Percentiles rank a stretch among this genome's conserved stretches.
Conservation (phyloP, 2,329 filamentous ascomycete species). For the Endothia cerciana region DNA sequence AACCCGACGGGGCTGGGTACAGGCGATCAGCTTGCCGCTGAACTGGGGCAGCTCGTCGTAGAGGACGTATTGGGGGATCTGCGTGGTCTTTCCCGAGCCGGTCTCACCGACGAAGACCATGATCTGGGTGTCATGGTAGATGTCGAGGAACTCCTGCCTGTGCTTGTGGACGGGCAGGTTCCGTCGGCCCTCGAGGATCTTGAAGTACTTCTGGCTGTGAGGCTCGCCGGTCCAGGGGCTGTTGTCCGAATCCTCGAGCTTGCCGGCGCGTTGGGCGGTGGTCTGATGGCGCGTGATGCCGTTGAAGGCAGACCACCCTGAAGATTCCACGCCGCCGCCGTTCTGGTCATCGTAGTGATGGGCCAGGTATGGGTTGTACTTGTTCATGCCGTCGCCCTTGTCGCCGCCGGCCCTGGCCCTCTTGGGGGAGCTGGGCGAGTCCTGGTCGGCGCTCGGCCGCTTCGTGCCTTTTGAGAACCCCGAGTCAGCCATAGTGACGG, state of each 20-base stretch:
- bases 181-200: constrained; percentile 81
- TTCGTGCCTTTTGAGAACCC: constrained; percentile 42
- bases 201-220: constrained; percentile 84
- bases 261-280: constrained; percentile 73
- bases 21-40: constrained; percentile 87
- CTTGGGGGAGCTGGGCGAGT: constrained; percentile 41
- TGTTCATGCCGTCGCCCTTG: constrained; percentile 22
- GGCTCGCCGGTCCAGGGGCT: constrained; percentile 84
- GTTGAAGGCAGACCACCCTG: constrained; percentile 55
- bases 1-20: constrained; percentile 96
- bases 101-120: constrained; percentile 99
- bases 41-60: constrained; percentile 93
- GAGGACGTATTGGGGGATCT: constrained; percentile 97
- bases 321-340: constrained; percentile 33
- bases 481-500: constrained; percentile 44
- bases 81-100: constrained; percentile 98
- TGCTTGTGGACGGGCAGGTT: constrained; percentile 92
- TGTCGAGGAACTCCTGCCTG: constrained; percentile 88
- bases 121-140: constrained; percentile 94
- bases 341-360: constrained; percentile 70
- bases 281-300: constrained; percentile 78
- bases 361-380: constrained; percentile 83
- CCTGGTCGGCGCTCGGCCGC: constrained; percentile 49
- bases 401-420: constrained; percentile 35
- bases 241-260: constrained; percentile 76